A percentile compares a stretch with the other conserved stretches of the same genome.
Evolutionary conservation across 2,329 filamentous ascomycete genomes (phyloP).

Genomic region (Rhexocercosporidium sp.): DNA sequence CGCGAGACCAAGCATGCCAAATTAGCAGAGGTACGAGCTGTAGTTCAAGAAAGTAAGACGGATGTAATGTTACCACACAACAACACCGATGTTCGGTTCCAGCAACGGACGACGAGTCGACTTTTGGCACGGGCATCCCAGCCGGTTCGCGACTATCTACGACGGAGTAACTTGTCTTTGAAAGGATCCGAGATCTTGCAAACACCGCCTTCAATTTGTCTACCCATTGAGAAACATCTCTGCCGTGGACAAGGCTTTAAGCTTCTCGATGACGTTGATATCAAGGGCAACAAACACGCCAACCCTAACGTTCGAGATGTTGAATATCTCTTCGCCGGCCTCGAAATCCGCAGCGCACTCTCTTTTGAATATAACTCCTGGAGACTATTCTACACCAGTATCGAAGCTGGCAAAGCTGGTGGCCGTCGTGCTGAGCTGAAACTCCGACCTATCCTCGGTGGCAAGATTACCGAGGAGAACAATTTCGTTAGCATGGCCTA

Average conservation of each 20-base stretch:
- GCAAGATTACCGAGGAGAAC: constrained; percentile 14
- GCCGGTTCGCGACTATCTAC: constrained; percentile 31
- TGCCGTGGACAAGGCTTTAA: constrained; percentile 24
- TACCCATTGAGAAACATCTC: constrained; percentile 38
- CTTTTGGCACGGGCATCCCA: constrained; percentile 16
- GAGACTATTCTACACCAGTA: constrained; percentile 34
- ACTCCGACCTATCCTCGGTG: constrained; percentile 27
- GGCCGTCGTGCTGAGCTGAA: constrained; percentile 37
- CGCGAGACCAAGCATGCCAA: constrained; percentile 18
- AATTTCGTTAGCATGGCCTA: constrained; percentile 27
- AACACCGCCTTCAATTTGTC: constrained; percentile 34
- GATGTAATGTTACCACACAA: constrained; percentile 43
- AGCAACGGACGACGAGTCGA: constrained; percentile 33
- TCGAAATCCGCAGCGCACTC: constrained; percentile 37
- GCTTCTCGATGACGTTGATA: constrained; percentile 14
- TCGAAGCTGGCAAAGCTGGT: constrained; percentile 41
- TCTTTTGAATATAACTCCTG: constrained; percentile 34
- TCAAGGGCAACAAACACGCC: background rate
- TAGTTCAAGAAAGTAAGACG: constrained; percentile 29
- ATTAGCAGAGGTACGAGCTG: constrained; percentile 32
- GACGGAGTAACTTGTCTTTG: constrained; percentile 29
- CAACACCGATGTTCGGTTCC: constrained; percentile 40
- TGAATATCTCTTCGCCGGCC: constrained; percentile 41
- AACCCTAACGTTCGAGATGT: constrained; percentile 32
- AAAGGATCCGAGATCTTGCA: constrained; percentile 23